Evolutionary conservation across 352 stramenopile genomes (phyloP).

Genomic region (Pythium coloratum): DNA sequence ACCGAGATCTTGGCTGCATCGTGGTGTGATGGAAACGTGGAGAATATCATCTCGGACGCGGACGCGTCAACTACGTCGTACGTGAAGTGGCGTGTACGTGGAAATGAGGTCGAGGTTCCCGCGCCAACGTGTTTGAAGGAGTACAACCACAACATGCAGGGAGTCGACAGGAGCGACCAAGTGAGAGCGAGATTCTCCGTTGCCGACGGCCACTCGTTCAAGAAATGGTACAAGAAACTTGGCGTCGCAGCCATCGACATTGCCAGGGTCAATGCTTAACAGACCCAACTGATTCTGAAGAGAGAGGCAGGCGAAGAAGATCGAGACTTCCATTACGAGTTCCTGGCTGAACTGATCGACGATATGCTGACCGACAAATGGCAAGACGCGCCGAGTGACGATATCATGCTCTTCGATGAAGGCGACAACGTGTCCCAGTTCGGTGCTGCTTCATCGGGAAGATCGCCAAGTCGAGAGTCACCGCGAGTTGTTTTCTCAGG

Average conservation of each 20-base stretch:
- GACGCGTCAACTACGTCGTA: constrained; percentile 13
- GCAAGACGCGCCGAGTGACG: constrained; percentile 11
- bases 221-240: constrained; percentile 40
- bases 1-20: constrained; percentile 27
- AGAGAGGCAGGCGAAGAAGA: constrained; percentile 2
- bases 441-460: too few species aligned
- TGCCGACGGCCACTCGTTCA: constrained; percentile 29
- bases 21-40: constrained; percentile 30
- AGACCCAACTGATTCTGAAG: constrained; percentile 14
- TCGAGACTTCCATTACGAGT: constrained; percentile 25
- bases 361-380: constrained; percentile 29
- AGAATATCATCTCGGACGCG: constrained; percentile 30
- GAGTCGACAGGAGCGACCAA: constrained; percentile 35
- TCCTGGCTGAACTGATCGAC: constrained; percentile 16
- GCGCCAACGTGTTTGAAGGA: constrained; percentile 18
- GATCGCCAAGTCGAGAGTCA: background rate
- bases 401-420: background rate
- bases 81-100: constrained; percentile 14
- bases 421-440: too few species aligned
- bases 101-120: background rate
- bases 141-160: constrained; percentile 41
- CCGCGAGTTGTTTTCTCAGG: background rate
- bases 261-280: constrained; percentile 28
- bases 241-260: constrained; percentile 29
- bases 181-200: constrained; percentile 28